Conservation (phyloP, 2,329 filamentous ascomycete genomes). For the Botrytis porri region DNA sequence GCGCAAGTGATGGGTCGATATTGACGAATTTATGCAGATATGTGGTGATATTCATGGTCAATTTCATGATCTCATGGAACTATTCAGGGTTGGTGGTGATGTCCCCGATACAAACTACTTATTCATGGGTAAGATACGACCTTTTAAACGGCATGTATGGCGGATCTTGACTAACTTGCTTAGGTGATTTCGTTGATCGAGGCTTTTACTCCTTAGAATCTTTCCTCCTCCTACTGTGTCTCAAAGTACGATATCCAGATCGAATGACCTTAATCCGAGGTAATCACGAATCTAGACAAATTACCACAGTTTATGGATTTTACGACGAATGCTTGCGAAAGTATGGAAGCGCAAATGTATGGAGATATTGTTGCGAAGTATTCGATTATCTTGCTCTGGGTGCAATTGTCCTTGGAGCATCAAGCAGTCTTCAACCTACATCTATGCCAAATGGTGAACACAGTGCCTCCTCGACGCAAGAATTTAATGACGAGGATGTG, state of each 20-base stretch:
- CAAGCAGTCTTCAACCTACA: slow-evolving; percentile 55
- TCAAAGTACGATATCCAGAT: slow-evolving; percentile 96
- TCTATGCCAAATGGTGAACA: slow-evolving; percentile 41
- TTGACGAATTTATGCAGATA: slow-evolving; percentile 53
- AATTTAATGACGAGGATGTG: slow-evolving; percentile 64
- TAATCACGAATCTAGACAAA: slow-evolving; percentile 94
- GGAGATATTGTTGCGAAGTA: slow-evolving; percentile 95
- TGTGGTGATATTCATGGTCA: slow-evolving; percentile 97
- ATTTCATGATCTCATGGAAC: slow-evolving; percentile 95
- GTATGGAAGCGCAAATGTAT: slow-evolving; percentile 95
- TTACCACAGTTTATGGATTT: slow-evolving; percentile 96
- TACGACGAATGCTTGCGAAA: slow-evolving; percentile 97
- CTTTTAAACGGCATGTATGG: too few relatives aligned
- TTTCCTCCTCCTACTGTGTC: slow-evolving; percentile 88
- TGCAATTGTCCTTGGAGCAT: slow-evolving; percentile 90
- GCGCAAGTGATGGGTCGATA: slow-evolving; percentile 22
- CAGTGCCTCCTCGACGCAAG: slow-evolving; percentile 46
- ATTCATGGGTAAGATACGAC: slow-evolving; percentile 75
- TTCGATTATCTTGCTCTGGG: slow-evolving; percentile 99
- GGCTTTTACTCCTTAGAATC: slow-evolving; percentile 98
- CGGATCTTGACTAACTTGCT: slow-evolving; percentile 22
- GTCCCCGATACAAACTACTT: slow-evolving; percentile 95
- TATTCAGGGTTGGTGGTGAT: slow-evolving; percentile 89
- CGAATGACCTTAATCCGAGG: slow-evolving; percentile 94
- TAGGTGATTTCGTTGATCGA: slow-evolving; percentile 94